A percentile compares a stretch with the other conserved stretches of the same genome.
phyloP scores from a whole-genome alignment of 2,329 filamentous ascomycete species.

The Pseudogymnoascus sp. region DNA sequence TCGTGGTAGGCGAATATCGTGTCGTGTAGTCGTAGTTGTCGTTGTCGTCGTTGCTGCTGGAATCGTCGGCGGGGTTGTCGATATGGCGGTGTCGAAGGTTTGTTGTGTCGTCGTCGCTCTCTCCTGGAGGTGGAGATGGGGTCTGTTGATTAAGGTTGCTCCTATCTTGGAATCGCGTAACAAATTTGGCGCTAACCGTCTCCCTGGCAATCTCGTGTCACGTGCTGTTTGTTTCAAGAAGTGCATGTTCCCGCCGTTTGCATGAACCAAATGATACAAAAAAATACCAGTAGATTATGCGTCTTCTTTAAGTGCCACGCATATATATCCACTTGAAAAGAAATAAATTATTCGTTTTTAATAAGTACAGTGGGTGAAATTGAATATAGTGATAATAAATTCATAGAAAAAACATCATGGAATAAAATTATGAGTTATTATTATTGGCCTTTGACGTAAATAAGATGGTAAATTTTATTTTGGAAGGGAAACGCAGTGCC shows the following conservation, averaged over 20 bases:
- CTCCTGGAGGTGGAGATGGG: constrained; percentile 3
- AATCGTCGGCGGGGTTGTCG: constrained; percentile 5
- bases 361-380: not conserved
- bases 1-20: not conserved
- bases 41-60: constrained; percentile 1
- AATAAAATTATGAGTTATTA: not conserved
- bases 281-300: not conserved
- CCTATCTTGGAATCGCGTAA: constrained; percentile 9
- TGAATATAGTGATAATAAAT: not conserved
- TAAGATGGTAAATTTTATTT: not conserved
- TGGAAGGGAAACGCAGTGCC: not conserved
- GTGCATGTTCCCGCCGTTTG: not conserved
- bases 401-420: not conserved
- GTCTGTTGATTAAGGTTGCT: constrained; percentile 7
- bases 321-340: not conserved
- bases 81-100: constrained; percentile 8
- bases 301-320: not conserved
- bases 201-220: constrained; percentile 4
- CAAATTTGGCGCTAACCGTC: constrained; percentile 8
- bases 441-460: not conserved
- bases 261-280: not conserved
- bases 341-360: not conserved
- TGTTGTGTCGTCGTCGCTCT: constrained; percentile 8
- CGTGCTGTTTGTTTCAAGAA: not conserved
- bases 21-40: constrained; percentile 7